Evolutionary conservation across 345 rosid genomes (phyloP).

Genomic region (Eucalyptus fibrosa): DNA sequence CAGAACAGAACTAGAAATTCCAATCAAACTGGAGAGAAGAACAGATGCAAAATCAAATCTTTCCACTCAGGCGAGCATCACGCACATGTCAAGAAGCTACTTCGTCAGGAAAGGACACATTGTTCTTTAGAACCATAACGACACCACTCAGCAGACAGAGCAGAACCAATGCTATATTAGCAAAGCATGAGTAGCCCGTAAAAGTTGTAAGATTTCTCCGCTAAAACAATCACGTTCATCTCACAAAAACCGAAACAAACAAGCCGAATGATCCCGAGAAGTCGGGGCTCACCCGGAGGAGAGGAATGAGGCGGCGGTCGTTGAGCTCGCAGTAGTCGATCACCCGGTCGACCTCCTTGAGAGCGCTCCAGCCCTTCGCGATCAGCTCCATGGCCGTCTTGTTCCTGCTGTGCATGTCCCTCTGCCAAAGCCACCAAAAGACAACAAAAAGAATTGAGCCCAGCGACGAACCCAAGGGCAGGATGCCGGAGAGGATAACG

Average conservation of each 20-base stretch:
- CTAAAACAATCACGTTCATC: background rate
- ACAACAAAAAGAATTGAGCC: background rate
- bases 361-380: constrained; percentile 75
- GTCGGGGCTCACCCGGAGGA: constrained; percentile 32
- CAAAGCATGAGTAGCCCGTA: rapidly evolving
- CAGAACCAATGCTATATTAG: background rate
- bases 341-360: constrained; percentile 86
- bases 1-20: rapidly evolving
- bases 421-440: constrained; percentile 10
- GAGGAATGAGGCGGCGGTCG: constrained; percentile 85
- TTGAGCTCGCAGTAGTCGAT: constrained; percentile 77
- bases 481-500: background rate
- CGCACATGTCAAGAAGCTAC: background rate
- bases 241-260: background rate
- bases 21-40: background rate
- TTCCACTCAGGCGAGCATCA: background rate
- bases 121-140: background rate
- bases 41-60: background rate
- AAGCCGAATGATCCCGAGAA: background rate
- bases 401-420: constrained; percentile 71
- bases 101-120: background rate
- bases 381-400: constrained; percentile 88
- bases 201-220: background rate
- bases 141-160: background rate
- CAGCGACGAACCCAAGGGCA: background rate